Evolutionary conservation across 139 green algal genomes (phyloP).

Genomic region (Diplosphaera chodatii): DNA sequence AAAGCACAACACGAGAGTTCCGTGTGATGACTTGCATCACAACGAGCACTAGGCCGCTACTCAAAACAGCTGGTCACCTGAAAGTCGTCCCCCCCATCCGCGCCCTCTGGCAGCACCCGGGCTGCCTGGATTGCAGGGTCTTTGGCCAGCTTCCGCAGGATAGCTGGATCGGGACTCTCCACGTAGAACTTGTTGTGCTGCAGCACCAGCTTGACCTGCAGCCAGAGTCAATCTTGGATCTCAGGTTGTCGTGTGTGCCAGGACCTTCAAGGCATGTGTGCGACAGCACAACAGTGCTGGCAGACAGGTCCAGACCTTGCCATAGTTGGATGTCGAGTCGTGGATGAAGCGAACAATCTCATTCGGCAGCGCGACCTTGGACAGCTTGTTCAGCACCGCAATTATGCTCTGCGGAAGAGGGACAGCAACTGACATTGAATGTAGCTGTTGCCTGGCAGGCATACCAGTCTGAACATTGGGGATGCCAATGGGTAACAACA

Average conservation of each 20-base stretch:
- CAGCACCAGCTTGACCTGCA: conserved; percentile 92
- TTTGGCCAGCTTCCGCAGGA: conserved; percentile 66
- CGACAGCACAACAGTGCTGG: no score
- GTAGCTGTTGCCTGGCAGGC: no score
- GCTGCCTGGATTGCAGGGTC: conserved; percentile 3
- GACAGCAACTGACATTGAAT: no score
- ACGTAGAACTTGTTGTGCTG: conserved; percentile 93
- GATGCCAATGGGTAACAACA: no score
- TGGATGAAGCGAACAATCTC: conserved; percentile 79
- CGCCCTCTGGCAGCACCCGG: not conserved
- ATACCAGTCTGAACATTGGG: no score
- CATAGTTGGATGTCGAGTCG: conserved; percentile 90
- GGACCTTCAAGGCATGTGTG: no score
- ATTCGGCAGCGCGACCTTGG: conserved; percentile 56
- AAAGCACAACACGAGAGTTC: no score
- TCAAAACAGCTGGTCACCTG: no score
- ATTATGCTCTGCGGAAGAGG: conserved; percentile 73
- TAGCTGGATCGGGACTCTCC: conserved; percentile 70
- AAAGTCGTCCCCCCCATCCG: not conserved
- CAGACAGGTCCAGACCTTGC: conserved; percentile 54
- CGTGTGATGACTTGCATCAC: no score
- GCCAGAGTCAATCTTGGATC: not conserved
- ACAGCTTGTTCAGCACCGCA: conserved; percentile 76
- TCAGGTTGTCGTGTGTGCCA: no score
- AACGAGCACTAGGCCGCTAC: no score